Base-by-base conservation (phyloP, 768 basidiomycete genomes). In the Tulasnella sp. region DNA sequence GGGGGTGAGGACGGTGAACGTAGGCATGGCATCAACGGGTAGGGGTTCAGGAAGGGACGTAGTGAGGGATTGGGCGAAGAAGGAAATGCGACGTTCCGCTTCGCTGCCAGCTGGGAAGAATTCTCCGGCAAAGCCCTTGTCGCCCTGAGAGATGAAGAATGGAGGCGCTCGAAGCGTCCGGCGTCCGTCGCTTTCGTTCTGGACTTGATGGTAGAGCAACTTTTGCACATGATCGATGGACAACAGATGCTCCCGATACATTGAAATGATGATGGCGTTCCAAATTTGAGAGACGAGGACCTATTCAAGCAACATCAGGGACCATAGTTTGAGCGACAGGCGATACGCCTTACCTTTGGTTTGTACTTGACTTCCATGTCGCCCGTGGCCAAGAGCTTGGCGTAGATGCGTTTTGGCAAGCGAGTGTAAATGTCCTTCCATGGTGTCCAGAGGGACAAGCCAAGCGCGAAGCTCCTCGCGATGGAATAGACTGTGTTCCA, bases 281-380 rank as follows among this genome's bases (percentile, higher is more conserved):
- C 98, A 99, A 79, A 99, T 97, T 87, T 98, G 98, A 22, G 97
- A 98, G 69, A 99, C 97, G 58, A 99, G 90, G 54, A 99, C 96
- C 95, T 96, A 78, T 75, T 22, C 28, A 24, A 50, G 44, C 37
- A 37, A 48, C 82, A 37, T 72, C 72, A 44, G 60, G 14, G 40
- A 72, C 18, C 77, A 31, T 72, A 50, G 75, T 18, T 8, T 64
- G 48, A 75, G 60, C 22, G 41, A n/a, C 20, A 28, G 37, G 72
- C 22, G 12, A 14, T 75, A 24, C 0, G 31, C 84, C 89, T n/a
- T 80, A 95, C 96, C 93, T 99, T 99, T 76, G 98, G 98, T 87
- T 99, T 99, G 87, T 99, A 99, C 87, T 97, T 98, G 83, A 97
- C 91, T 85, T 98, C 96, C 97, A 99, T 97, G 83, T 98, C 97